Percentiles rank a stretch among this genome's conserved stretches.
Evolutionary conservation across 768 basidiomycete genomes (phyloP).

Genomic region (Leccinum broughii): DNA sequence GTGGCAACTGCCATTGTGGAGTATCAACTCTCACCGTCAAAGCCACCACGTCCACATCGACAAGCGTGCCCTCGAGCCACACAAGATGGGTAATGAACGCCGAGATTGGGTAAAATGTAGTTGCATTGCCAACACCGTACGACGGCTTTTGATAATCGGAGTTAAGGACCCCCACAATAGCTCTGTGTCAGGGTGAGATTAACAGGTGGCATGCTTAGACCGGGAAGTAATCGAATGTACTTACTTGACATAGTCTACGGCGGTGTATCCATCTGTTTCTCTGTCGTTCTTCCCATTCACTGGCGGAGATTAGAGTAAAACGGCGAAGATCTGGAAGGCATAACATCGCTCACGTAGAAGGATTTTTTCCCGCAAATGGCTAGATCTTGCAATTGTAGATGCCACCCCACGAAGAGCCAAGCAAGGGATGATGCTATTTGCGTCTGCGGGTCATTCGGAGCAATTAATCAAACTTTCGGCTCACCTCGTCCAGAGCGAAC

Average conservation of each 20-base stretch:
- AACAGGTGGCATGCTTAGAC: slow-evolving; percentile 5
- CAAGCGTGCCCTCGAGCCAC: slow-evolving; percentile 62
- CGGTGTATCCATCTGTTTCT: slow-evolving; percentile 85
- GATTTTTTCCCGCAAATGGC: slow-evolving; percentile 72
- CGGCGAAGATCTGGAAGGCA: not conserved
- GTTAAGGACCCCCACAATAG: slow-evolving; percentile 72
- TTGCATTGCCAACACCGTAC: slow-evolving; percentile 59
- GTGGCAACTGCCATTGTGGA: not conserved
- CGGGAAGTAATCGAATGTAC: slow-evolving; percentile 16
- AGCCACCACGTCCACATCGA: slow-evolving; percentile 59
- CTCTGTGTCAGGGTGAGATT: slow-evolving; percentile 39
- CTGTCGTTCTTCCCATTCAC: slow-evolving; percentile 89
- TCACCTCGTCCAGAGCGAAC: slow-evolving; percentile 92
- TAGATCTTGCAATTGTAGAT: slow-evolving; percentile 71
- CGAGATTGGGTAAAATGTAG: slow-evolving; percentile 68
- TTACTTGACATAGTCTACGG: slow-evolving; percentile 80
- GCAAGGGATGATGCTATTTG: slow-evolving; percentile 82
- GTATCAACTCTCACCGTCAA: slow-evolving; percentile 57
- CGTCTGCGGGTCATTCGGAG: slow-evolving; percentile 6
- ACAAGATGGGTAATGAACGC: slow-evolving; percentile 87
- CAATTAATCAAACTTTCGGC: slow-evolving; percentile 15
- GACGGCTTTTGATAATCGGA: slow-evolving; percentile 48
- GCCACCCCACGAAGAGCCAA: slow-evolving; percentile 80
- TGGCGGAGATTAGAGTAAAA: slow-evolving; percentile 32
- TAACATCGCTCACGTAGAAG: slow-evolving; percentile 63